phyloP scores from a whole-genome alignment of 83 land plant genomes.

The Picea abies region DNA sequence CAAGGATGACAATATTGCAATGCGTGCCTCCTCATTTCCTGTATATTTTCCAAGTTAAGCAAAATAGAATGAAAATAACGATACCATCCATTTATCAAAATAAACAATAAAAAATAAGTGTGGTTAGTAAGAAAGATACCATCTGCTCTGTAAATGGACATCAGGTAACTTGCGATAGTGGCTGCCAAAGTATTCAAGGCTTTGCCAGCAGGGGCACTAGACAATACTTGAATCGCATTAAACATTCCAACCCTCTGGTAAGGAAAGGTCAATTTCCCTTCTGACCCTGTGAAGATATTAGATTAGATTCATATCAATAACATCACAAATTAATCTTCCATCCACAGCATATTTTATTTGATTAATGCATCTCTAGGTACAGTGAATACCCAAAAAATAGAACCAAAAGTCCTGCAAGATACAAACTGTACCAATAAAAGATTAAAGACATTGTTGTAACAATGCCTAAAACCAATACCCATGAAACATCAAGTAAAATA shows the following conservation, averaged over 20 bases:
- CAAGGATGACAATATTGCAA: slow-evolving; percentile 68
- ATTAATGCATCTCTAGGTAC: not conserved
- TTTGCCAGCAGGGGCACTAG: slow-evolving; percentile 75
- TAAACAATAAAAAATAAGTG: slow-evolving; percentile 4
- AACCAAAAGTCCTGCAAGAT: not conserved
- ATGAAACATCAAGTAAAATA: not conserved
- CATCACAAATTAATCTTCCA: not conserved
- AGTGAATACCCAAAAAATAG: not conserved
- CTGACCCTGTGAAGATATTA: slow-evolving; percentile 72
- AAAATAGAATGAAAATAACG: not conserved
- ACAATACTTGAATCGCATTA: slow-evolving; percentile 68
- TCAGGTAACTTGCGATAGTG: slow-evolving; percentile 50
- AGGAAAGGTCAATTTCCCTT: slow-evolving; percentile 88
- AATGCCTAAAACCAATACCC: too few relatives aligned
- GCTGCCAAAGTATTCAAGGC: slow-evolving; percentile 49
- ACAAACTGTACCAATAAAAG: not conserved
- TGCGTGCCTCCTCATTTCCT: slow-evolving; percentile 98
- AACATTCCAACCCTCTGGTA: slow-evolving; percentile 93
- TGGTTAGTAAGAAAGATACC: slow-evolving; percentile 44
- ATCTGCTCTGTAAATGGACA: slow-evolving; percentile 82
- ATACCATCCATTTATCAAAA: not conserved
- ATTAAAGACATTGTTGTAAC: not conserved
- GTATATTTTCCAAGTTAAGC: slow-evolving; percentile 1
- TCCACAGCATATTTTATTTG: not conserved
- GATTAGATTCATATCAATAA: not conserved